Base-by-base conservation (phyloP, 495 filamentous ascomycete species). In the Lentithecium fluviatile region DNA sequence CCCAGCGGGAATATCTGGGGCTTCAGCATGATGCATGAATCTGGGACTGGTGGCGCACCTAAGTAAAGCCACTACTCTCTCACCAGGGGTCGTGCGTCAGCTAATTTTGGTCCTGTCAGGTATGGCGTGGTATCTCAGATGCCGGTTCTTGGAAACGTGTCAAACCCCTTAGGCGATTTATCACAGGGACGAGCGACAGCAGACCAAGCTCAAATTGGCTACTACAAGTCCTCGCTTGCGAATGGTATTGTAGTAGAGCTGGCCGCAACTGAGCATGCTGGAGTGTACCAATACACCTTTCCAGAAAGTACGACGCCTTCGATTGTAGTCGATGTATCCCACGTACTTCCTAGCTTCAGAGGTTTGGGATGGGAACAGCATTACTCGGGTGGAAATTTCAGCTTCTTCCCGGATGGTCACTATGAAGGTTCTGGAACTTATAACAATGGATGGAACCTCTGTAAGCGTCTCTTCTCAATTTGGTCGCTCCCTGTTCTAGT, bases 1-100 rank as follows among this genome's bases (percentile, higher is more conserved):
- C 67, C 83, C 3, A 68, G 60, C 3, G 86, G 86, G 6, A 78
- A 80, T 13, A 81, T 90, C 63, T 84, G 80, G 7, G 87, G 84
- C 8, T 89, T 90, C 71, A 85, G 82, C 42, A 75, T 89, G 77
- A 85, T 88, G 78, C 87, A 90, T 65, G 87, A 89, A 69, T 83
- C 82, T 50, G 87, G 87, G 2, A 91, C 85, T 8, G 88, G 88
- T 1, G 87, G 87, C 12, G 85, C 86, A 2, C 86, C 87, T 1
- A 90, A 88, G 71, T 90, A 62, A 21, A 19, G 26, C n/a, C 21
- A 32, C 11, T 13, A 6, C 19, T 6, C 2, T 1, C 17, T 32
- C 4, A 32, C 29, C 10, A 10, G 3, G 29, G 29, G 10, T 32
- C 4, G 10, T 32, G 10, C 10, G 3, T 32, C 29, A 10, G 10